Base-by-base conservation (phyloP, 140 eudicot species). In the Ambrosia hybrid region DNA sequence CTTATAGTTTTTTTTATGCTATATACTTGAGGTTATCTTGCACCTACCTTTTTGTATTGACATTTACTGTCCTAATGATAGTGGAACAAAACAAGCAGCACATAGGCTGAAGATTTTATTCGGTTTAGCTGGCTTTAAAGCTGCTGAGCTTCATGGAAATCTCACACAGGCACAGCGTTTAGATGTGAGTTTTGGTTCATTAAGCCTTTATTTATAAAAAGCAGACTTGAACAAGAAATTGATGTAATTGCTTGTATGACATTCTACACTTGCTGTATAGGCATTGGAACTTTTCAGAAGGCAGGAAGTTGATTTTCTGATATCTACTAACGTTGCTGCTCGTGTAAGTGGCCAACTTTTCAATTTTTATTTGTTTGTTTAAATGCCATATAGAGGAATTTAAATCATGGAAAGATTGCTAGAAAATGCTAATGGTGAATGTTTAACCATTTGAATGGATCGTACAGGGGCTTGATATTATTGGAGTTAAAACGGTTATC, bases 81-180 rank as follows among this genome's bases (percentile, higher is more conserved):
- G 98, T 88, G 97, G 98, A 55, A 90, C 96, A 53, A 90, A 87
- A 81, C 87, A 80, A 74, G 91, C 89, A 45, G 97, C 98, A 53
- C 98, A 93, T 76, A 81, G 98, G 84, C 60, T 93, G 83, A 93
- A 93, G 76, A 93, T 93, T 74, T 73, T 93, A 64, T 93, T 93
- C 74, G 98, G 97, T 41, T 84, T 93, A 81, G 88, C 85, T 77
- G 98, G 97, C 65, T 73, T 87, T 26, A 93, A 93, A 82, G 98
- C 98, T 73, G 94, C 98, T 30, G 98, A 93, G 65, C 93, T 93
- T 73, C 97, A 93, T 78, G 96, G 89, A 67, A 83, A 87, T 75
- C 97, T 87, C 73, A 90, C 98, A 26, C 98, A 93, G 84, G 89
- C 91, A 57, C 98, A 93, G 68, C 98, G 98, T 76, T 85, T 90